phyloP scores from a whole-genome alignment of 2,329 filamentous ascomycete genomes.

The Curvularia spicifera region DNA sequence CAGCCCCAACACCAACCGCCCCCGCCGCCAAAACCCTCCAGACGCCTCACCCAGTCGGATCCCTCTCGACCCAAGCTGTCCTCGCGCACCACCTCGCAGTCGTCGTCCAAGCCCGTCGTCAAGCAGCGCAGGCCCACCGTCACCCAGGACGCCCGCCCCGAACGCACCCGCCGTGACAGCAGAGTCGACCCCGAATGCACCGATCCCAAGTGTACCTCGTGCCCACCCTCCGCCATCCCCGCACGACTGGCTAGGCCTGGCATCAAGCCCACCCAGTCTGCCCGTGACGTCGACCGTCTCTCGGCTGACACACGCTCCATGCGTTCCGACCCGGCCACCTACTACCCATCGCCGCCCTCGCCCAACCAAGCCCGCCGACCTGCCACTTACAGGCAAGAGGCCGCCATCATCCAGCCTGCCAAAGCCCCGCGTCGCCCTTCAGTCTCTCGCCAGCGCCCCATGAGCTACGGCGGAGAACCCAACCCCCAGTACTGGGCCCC shows the following conservation, averaged over 20 bases:
- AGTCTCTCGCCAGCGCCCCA: slow-evolving; percentile 36
- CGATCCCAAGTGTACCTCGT: slow-evolving; percentile 43
- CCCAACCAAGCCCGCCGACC: slow-evolving; percentile 34
- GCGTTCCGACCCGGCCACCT: slow-evolving; percentile 39
- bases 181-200: slow-evolving; percentile 38
- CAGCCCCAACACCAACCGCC: slow-evolving; percentile 24
- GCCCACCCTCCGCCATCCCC: slow-evolving; percentile 19
- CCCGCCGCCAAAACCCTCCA: slow-evolving; percentile 4
- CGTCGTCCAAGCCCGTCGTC: slow-evolving; percentile 28
- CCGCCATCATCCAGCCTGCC: slow-evolving; percentile 39
- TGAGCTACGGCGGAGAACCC: slow-evolving; percentile 42
- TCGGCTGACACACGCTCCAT: slow-evolving; percentile 36
- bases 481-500: slow-evolving; percentile 27
- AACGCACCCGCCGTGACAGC: slow-evolving; percentile 20
- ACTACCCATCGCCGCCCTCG: slow-evolving; percentile 36
- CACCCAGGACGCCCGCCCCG: slow-evolving; percentile 16
- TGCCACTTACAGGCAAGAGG: slow-evolving; percentile 31
- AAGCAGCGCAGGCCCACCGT: slow-evolving; percentile 24
- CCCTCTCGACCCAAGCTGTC: slow-evolving; percentile 34
- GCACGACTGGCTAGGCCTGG: slow-evolving; percentile 22
- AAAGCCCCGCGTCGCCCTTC: slow-evolving; percentile 36
- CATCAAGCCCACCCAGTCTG: slow-evolving; percentile 36
- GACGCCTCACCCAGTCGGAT: slow-evolving; percentile 17
- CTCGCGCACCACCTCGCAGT: slow-evolving; percentile 33
- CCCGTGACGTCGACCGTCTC: slow-evolving; percentile 37